A percentile compares a stretch with the other conserved stretches of the same genome.
Evolutionary conservation across 305 asterid genomes (phyloP).

Genomic region (Galium porrigens): DNA sequence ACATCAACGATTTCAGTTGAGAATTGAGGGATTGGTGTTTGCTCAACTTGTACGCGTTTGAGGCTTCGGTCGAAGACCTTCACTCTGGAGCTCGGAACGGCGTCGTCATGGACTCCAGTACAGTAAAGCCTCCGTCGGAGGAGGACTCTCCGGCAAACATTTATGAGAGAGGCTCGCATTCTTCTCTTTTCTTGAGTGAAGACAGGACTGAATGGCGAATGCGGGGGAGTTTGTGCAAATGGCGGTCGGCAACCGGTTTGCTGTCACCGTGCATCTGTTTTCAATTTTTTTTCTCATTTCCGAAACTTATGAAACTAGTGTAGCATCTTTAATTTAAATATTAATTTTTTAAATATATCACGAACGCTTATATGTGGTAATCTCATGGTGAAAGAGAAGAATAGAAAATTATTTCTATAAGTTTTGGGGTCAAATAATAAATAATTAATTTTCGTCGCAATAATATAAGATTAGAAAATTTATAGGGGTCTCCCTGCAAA

Average conservation of each 20-base stretch:
- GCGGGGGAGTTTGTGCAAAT: background rate
- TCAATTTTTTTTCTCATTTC: no score
- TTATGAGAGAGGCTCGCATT: slow-evolving; percentile 6
- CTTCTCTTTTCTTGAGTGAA: background rate
- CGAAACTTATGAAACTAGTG: no score
- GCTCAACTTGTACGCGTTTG: slow-evolving; percentile 66
- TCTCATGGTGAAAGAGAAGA: no score
- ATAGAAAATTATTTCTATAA: no score
- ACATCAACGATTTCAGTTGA: background rate
- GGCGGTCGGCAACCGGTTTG: background rate
- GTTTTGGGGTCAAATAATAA: no score
- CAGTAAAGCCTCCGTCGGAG: slow-evolving; percentile 32
- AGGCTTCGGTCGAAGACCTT: slow-evolving; percentile 80
- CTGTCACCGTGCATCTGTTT: background rate
- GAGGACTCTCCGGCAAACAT: slow-evolving; percentile 24
- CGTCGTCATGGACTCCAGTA: slow-evolving; percentile 23
- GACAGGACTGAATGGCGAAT: background rate
- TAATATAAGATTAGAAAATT: no score
- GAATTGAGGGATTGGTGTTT: background rate
- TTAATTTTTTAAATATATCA: no score
- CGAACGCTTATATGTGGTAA: no score
- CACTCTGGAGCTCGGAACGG: slow-evolving; percentile 40
- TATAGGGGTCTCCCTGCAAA: no score
- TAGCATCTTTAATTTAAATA: no score
- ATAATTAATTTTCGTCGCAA: no score